Conservation (phyloP, 345 rosid species). For the Odontarrhena argentea region DNA sequence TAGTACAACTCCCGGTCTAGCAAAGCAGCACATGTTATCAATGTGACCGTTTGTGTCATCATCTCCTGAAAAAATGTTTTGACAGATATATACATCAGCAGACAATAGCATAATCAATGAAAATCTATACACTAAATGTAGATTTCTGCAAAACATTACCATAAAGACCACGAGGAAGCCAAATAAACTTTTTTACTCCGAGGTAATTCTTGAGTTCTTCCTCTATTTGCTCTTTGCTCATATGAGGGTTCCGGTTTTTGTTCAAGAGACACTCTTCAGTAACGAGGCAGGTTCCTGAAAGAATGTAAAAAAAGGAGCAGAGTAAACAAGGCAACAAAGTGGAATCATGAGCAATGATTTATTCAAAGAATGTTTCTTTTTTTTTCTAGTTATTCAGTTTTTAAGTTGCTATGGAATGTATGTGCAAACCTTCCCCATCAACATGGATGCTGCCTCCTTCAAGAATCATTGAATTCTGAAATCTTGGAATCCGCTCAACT, state of each 20-base stretch:
- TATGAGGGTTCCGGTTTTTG: conserved; percentile 76
- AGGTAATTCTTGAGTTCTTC: conserved; percentile 74
- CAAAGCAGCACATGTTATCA: conserved; percentile 96
- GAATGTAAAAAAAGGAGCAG: background rate
- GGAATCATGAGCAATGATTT: background rate
- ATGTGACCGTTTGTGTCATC: conserved; percentile 98
- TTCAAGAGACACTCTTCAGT: conserved; percentile 94
- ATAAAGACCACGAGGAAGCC: conserved; percentile 85
- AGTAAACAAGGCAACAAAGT: background rate
- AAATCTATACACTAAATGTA: background rate
- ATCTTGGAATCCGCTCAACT: conserved; percentile 72
- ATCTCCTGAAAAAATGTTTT: conserved; percentile 58
- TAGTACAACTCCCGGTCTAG: conserved; percentile 81
- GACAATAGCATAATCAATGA: background rate
- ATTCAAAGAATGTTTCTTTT: background rate
- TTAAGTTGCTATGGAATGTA: conserved; percentile 19
- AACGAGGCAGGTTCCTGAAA: conserved; percentile 84
- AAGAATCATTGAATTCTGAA: conserved; percentile 70
- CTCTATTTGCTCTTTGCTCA: conserved; percentile 79
- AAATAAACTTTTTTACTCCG: conserved; percentile 66
- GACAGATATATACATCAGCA: background rate
- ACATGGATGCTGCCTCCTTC: conserved; percentile 99
- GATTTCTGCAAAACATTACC: conserved; percentile 37
- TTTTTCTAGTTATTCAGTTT: background rate
- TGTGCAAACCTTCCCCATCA: conserved; percentile 85